Conservation (phyloP, 306 rosid species). For the Senna tora region DNA sequence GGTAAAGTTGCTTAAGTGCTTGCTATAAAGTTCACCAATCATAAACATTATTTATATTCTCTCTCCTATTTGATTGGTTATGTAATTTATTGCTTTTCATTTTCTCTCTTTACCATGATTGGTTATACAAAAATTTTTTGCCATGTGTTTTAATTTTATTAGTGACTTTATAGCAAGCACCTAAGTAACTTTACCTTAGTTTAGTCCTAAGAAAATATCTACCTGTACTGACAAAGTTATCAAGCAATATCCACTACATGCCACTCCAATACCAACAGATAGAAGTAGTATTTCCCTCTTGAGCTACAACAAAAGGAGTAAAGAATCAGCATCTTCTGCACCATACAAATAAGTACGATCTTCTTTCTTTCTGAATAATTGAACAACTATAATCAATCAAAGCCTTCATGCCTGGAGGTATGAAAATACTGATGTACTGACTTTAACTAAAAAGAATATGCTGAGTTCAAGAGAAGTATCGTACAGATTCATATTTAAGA, state of each 20-base stretch:
- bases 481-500: conserved; percentile 94
- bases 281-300: conserved; percentile 84
- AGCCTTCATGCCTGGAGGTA: conserved; percentile 24
- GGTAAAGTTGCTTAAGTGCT: too few species aligned
- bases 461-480: conserved; percentile 57
- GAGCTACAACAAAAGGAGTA: conserved; percentile 57
- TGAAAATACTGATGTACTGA: conserved; percentile 17
- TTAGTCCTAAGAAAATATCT: conserved; percentile 35
- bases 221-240: conserved; percentile 82
- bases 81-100: too few species aligned
- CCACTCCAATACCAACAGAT: conserved; percentile 80
- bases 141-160: too few species aligned
- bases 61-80: too few species aligned
- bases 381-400: conserved; percentile 25
- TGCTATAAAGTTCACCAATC: too few species aligned
- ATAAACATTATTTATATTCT: too few species aligned
- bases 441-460: conserved; percentile 48
- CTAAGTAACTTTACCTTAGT: too few species aligned
- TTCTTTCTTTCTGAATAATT: not conserved
- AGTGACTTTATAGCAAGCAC: too few species aligned
- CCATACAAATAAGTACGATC: not conserved
- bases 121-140: too few species aligned
- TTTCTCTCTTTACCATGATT: too few species aligned
- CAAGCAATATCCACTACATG: conserved; percentile 83
- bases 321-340: conserved; percentile 36